Conservation (phyloP, 2,329 filamentous ascomycete genomes). For the Fusarium coffeatum region DNA sequence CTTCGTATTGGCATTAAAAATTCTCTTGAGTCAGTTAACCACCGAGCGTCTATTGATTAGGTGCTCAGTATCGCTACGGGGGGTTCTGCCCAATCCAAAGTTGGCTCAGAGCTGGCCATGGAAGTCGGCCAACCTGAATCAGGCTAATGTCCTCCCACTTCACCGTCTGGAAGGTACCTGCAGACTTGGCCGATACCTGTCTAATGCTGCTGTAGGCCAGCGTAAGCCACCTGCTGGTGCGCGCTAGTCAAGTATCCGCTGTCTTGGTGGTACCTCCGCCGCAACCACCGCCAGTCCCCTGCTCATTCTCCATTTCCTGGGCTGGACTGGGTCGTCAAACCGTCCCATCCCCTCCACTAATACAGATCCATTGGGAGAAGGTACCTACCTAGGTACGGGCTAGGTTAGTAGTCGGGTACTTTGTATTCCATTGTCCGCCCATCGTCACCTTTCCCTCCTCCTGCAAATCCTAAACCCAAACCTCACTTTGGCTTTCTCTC, state of each 20-base stretch:
- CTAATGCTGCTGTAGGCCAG: background rate
- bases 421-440: conserved; percentile 34
- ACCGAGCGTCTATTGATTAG: conserved; percentile 26
- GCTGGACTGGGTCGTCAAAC: conserved; percentile 44
- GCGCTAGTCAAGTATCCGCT: conserved; percentile 34
- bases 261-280: conserved; percentile 30
- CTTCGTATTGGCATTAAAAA: conserved; percentile 9
- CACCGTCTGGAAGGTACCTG: conserved; percentile 41
- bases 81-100: conserved; percentile 6
- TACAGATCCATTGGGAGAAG: background rate
- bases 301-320: conserved; percentile 26
- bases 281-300: conserved; percentile 38
- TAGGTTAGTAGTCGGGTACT: conserved; percentile 28
- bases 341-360: conserved; percentile 36
- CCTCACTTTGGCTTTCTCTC: conserved; percentile 20
- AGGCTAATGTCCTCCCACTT: conserved; percentile 40
- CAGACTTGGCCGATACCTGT: conserved; percentile 29
- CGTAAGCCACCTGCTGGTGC: background rate
- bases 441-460: conserved; percentile 34
- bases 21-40: conserved; percentile 2
- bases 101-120: conserved; percentile 29
- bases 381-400: too few species aligned
- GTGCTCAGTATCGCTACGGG: conserved; percentile 32
- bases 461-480: conserved; percentile 20
- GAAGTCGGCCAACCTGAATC: conserved; percentile 46